These are phyloP conservation scores for Psophocarpus tetragonolobus DNA, from an alignment of 306 rosid species.

Conservation along the genomic window DNA sequence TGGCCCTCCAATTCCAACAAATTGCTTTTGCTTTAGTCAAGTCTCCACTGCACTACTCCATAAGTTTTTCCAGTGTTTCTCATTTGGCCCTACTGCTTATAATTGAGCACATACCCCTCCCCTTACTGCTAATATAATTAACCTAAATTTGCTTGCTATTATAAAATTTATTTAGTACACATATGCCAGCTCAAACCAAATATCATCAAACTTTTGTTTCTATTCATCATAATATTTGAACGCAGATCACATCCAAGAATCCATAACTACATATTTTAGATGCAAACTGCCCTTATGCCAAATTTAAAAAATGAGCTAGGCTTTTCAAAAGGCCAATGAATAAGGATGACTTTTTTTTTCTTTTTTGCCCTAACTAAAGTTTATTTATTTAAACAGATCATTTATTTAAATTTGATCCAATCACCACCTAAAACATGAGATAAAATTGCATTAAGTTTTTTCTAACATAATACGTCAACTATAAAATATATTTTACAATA, in stretches of 20 bases:
- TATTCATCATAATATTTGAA: slow-evolving; percentile 40
- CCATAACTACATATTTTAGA: not conserved
- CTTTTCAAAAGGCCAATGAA: too few relatives aligned
- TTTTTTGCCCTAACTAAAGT: too few relatives aligned
- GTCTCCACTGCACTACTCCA: slow-evolving; percentile 24
- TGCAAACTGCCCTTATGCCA: not conserved
- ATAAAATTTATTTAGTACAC: slow-evolving; percentile 34
- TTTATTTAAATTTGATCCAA: too few relatives aligned
- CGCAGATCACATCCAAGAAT: not conserved
- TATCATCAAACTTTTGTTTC: slow-evolving; percentile 26
- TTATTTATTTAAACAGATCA: too few relatives aligned
- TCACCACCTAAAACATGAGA: too few relatives aligned
- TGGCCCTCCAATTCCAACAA: slow-evolving; percentile 49
- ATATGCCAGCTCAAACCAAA: slow-evolving; percentile 47
- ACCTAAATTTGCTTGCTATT: slow-evolving; percentile 37
- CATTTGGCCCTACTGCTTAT: slow-evolving; percentile 47
- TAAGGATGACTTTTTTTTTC: too few relatives aligned
- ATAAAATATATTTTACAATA: too few relatives aligned
- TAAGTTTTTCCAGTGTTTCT: slow-evolving; percentile 52
- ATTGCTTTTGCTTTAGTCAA: slow-evolving; percentile 50
- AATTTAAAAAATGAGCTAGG: not conserved
- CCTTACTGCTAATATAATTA: slow-evolving; percentile 35
- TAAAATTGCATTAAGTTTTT: too few relatives aligned
- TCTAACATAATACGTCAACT: too few relatives aligned
- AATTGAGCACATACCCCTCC: slow-evolving; percentile 32